These are phyloP conservation scores for Phytophthora pini DNA, from an alignment of 352 stramenopile species.

Conservation along the genomic window DNA sequence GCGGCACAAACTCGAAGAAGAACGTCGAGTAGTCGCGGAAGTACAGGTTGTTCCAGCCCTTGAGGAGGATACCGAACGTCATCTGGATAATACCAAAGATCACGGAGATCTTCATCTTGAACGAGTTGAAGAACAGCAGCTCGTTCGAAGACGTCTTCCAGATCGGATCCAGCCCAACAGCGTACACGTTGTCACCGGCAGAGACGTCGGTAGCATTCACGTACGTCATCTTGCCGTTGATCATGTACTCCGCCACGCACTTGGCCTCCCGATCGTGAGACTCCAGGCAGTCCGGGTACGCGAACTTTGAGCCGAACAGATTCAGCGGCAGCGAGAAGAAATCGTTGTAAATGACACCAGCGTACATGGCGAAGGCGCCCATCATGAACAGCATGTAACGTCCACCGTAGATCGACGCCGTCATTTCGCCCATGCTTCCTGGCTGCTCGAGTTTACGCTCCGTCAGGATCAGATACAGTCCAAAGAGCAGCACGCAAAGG, in stretches of 20 bases:
- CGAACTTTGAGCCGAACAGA: constrained; percentile 96
- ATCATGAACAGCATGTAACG: constrained; percentile 99
- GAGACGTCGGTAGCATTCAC: constrained; percentile 87
- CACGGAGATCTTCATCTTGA: constrained; percentile 99
- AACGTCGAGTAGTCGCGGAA: constrained; percentile 96
- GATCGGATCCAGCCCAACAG: constrained; percentile 97
- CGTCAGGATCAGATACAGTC: constrained; percentile 94
- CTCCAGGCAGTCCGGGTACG: constrained; percentile 85
- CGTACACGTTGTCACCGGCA: constrained; percentile 92
- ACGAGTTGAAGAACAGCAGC: constrained; percentile 99
- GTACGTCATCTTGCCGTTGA: constrained; percentile 75
- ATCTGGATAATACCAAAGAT: constrained; percentile 99
- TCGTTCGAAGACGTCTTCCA: constrained; percentile 99
- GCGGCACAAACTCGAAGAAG: constrained; percentile 98
- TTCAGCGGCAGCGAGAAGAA: constrained; percentile 98
- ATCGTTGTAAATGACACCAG: constrained; percentile 99
- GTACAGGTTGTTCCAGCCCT: constrained; percentile 97
- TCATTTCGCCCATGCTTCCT: constrained; percentile 92
- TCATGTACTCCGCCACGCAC: constrained; percentile 76
- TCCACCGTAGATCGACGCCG: constrained; percentile 90
- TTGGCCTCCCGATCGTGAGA: constrained; percentile 55
- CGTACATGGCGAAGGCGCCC: constrained; percentile 98
- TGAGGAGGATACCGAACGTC: constrained; percentile 97
- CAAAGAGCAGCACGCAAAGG: constrained; percentile 94
- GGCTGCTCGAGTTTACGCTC: constrained; percentile 87